These are phyloP conservation scores for Linnemannia hyalina DNA, from an alignment of 192 early-diverging fungal species.

Conservation along the genomic window DNA sequence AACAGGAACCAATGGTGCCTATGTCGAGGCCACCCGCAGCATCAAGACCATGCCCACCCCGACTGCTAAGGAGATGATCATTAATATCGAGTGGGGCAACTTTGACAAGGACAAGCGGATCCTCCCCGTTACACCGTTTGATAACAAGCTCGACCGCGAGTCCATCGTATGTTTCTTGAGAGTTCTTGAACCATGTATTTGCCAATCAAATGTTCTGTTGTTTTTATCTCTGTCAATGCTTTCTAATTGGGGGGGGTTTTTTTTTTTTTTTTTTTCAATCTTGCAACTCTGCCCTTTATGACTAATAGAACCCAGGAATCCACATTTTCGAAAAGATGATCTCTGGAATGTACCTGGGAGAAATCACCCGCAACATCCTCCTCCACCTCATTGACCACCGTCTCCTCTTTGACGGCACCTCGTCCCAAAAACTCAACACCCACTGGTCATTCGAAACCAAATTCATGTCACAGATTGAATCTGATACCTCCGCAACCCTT, in stretches of 20 bases:
- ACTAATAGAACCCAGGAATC: constrained; percentile 74
- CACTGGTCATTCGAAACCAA: constrained; percentile 81
- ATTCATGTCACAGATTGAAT: constrained; percentile 78
- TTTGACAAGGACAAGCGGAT: constrained; percentile 80
- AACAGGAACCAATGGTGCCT: constrained; percentile 93
- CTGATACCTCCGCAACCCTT: constrained; percentile 76
- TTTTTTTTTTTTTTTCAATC: neutral
- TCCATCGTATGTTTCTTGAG: constrained; percentile 60
- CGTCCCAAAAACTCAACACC: constrained; percentile 70
- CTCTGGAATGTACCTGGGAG: constrained; percentile 92
- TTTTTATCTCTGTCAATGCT: too few species aligned
- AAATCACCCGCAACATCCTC: constrained; percentile 81
- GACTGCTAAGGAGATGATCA: constrained; percentile 77
- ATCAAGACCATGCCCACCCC: constrained; percentile 60
- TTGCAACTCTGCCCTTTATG: neutral
- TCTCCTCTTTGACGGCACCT: constrained; percentile 80
- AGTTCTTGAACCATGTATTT: too few species aligned
- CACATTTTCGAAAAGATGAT: constrained; percentile 96
- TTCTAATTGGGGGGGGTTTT: too few species aligned
- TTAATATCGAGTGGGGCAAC: constrained; percentile 97
- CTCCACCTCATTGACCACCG: constrained; percentile 85
- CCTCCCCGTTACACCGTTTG: constrained; percentile 88
- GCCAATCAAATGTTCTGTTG: too few species aligned
- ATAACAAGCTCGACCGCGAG: constrained; percentile 84
- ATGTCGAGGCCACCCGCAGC: constrained; percentile 69